A percentile compares a stretch with the other conserved stretches of the same genome.
Conservation (phyloP, 2,329 filamentous ascomycete genomes). For the Onygenales sp. region DNA sequence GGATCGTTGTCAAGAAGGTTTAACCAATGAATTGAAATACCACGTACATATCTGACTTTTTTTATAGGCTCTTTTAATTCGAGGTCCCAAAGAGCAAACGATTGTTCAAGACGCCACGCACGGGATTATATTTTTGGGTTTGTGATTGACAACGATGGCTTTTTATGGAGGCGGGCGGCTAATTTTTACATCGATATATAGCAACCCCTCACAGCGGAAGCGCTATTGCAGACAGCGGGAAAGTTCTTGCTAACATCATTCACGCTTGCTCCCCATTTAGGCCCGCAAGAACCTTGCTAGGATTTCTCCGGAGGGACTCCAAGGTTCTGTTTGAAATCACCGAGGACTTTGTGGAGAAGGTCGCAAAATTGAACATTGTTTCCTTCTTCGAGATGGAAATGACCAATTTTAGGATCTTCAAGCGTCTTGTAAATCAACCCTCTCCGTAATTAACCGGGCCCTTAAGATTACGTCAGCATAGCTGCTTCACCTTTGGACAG, state of each 20-base stretch:
- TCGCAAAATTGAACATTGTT: background rate
- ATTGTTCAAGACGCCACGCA: background rate
- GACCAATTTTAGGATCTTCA: background rate
- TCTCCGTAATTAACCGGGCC: background rate
- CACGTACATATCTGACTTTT: background rate
- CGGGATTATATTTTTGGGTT: conserved; percentile 3
- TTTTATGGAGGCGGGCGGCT: background rate
- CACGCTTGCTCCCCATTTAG: background rate
- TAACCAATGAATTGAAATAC: background rate
- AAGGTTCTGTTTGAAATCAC: conserved; percentile 3
- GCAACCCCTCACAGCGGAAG: background rate
- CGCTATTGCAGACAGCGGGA: background rate
- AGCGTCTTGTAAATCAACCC: background rate
- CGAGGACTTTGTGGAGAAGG: conserved; percentile 3
- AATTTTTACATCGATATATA: background rate
- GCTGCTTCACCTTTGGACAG: too few relatives aligned
- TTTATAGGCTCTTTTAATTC: background rate
- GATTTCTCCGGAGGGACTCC: background rate
- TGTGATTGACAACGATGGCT: background rate
- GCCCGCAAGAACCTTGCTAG: background rate
- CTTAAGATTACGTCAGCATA: too few relatives aligned
- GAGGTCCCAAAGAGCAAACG: background rate
- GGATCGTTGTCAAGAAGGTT: conserved; percentile 27
- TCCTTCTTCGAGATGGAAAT: conserved; percentile 1
- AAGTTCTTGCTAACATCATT: background rate